phyloP scores from a whole-genome alignment of 169 alveolate species.

The Eimeria falciformis region DNA sequence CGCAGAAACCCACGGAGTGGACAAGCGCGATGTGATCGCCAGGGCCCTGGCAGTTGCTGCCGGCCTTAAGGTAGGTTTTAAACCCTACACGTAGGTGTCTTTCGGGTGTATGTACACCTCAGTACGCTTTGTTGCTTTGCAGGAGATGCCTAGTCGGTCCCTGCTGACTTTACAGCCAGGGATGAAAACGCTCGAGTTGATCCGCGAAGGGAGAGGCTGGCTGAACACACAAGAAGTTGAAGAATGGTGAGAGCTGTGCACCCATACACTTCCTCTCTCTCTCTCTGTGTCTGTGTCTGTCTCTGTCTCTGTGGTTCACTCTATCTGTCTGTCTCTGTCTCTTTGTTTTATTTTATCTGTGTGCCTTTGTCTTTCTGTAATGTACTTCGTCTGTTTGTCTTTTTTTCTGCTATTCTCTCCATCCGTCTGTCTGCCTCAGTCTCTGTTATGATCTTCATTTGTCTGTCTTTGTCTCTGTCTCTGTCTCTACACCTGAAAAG shows the following conservation, averaged over 20 bases:
- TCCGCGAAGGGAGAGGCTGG: background rate
- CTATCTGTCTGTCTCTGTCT: no score
- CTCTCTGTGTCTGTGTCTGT: no score
- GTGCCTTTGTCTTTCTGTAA: background rate
- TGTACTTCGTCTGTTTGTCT: no score
- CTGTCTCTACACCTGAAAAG: no score
- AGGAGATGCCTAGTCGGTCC: slow-evolving; percentile 9
- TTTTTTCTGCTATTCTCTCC: no score
- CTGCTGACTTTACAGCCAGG: slow-evolving; percentile 1
- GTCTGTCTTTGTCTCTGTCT: no score
- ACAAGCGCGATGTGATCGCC: slow-evolving; percentile 10
- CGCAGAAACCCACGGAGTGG: background rate
- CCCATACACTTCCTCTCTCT: background rate
- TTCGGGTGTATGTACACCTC: background rate
- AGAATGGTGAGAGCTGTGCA: slow-evolving; percentile 5
- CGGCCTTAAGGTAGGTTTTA: slow-evolving; percentile 19
- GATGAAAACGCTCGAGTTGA: background rate
- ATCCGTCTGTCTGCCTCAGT: no score
- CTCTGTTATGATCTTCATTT: no score
- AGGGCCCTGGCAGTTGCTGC: slow-evolving; percentile 66
- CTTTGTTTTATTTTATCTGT: no score
- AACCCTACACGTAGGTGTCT: background rate
- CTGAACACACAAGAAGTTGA: background rate
- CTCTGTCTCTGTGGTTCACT: no score
- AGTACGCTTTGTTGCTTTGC: background rate